Base-by-base conservation (phyloP, 257 asterid species). In the Solanum chilense region DNA sequence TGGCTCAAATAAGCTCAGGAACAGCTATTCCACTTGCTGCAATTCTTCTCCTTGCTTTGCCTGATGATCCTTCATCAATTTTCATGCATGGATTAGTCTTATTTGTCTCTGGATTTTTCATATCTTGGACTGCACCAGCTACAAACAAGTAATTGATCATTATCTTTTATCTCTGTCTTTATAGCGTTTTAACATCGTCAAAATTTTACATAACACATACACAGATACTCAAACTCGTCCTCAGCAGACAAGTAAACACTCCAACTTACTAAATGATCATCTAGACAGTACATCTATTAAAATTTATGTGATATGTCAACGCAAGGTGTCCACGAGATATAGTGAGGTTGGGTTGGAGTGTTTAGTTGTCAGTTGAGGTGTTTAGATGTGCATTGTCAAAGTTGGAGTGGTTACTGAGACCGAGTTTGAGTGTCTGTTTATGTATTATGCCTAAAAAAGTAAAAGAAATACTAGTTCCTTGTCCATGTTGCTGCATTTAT, bases 41-140 rank as follows among this genome's bases (percentile, higher is more conserved):
- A 4, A 89, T 92, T 91, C 93, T 94, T 62, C 90, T 95, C 41
- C 88, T 92, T 62, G 88, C 84, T 23, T 89, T 95, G 84, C 97
- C 97, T 6, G 93, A 89, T 62, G 77, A 92, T 84, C 92, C 96
- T 10, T 91, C 93, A 9, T 84, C 93, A 23, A 25, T 86, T 80
- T 77, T 92, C 88, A 33, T 89, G 88, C 94, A 93, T 76, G 97
- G 93, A 52, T 33, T 91, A 27, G 89, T 93, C 90, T 84, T 95
- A 88, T 89, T 91, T 85, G 83, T 93, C n/a, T 92, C 97, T 2
- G 98, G 98, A 56, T 95, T 95, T 70, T 93, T 62, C 93, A 94
- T 95, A 82, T 93, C 98, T 41, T 95, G 98, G 98, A 95, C 93
- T 89, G 94, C 94, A 86, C 85, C 98, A 15, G 98, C 98, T 25